phyloP scores from a whole-genome alignment of 441 rosid genomes.

The Mallotus repandus region DNA sequence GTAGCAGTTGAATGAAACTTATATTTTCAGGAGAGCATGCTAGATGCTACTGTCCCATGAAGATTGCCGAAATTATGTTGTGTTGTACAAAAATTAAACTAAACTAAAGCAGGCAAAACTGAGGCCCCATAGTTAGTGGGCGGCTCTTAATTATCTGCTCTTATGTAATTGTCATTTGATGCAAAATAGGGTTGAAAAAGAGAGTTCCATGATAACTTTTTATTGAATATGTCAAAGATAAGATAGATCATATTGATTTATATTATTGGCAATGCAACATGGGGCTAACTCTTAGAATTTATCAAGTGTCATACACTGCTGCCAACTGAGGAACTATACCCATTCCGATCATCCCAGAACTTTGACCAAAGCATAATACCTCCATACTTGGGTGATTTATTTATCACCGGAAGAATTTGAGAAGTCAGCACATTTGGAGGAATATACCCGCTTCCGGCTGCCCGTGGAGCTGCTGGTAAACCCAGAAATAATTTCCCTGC shows the following conservation, averaged over 20 bases:
- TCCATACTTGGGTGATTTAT: constrained; percentile 50
- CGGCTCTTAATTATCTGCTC: too few species aligned
- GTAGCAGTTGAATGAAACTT: constrained; percentile 3
- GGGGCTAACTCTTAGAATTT: not conserved
- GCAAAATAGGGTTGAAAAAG: not conserved
- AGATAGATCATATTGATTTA: not conserved
- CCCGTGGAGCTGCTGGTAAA: constrained; percentile 62
- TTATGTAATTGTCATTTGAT: not conserved
- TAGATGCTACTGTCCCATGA: not conserved
- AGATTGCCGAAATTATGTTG: not conserved
- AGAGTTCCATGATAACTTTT: not conserved
- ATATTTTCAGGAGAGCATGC: not conserved
- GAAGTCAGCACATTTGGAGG: constrained; percentile 47
- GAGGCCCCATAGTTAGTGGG: not conserved
- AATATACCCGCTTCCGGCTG: constrained; percentile 63
- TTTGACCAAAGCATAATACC: constrained; percentile 67
- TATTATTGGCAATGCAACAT: not conserved
- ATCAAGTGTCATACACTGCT: not conserved
- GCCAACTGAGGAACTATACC: constrained; percentile 40
- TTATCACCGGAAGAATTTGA: constrained; percentile 53
- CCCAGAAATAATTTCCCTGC: constrained; percentile 52
- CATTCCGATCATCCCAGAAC: constrained; percentile 40
- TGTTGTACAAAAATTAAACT: not conserved
- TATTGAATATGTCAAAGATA: not conserved
- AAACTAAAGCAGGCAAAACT: not conserved